phyloP scores from a whole-genome alignment of 1,139 yeast species.

The Tardiomyces blankii region DNA sequence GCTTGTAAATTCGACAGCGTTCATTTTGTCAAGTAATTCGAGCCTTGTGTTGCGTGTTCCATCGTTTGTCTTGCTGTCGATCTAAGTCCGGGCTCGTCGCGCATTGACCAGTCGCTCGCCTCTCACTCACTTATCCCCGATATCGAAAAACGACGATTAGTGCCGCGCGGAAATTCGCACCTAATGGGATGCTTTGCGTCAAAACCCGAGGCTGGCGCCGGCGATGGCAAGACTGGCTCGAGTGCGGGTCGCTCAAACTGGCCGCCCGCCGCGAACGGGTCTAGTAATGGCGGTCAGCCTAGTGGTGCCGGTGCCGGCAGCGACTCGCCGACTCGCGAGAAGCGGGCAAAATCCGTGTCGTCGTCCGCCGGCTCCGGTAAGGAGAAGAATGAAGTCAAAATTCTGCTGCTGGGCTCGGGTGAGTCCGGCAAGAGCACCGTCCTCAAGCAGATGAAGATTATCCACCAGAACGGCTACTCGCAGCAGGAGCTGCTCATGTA shows the following conservation, averaged over 20 bases:
- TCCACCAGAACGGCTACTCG: conserved; percentile 60
- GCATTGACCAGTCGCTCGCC: too few species aligned
- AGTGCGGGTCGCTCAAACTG: neutral
- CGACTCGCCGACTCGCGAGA: neutral
- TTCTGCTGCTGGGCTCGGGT: conserved; percentile 60
- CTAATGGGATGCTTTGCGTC: neutral
- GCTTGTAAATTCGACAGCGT: too few species aligned
- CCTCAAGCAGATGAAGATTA: conserved; percentile 64
- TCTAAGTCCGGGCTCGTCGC: too few species aligned
- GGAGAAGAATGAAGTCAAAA: conserved; percentile 36
- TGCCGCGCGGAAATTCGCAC: neutral
- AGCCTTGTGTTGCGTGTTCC: too few species aligned
- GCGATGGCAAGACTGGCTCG: neutral
- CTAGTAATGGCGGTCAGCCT: neutral
- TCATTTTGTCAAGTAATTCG: too few species aligned
- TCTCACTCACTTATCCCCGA: too few species aligned
- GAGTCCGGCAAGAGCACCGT: conserved; percentile 71
- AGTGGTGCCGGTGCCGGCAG: neutral
- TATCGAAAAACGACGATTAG: too few species aligned
- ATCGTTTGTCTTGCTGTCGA: too few species aligned
- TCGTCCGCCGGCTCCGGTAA: neutral
- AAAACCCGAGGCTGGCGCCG: neutral
- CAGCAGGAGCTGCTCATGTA: conserved; percentile 51
- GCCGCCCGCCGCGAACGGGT: neutral
- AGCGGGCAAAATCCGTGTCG: neutral